These are phyloP conservation scores for Nemania abortiva DNA, from an alignment of 2,329 filamentous ascomycete genomes.

Conservation along the genomic window DNA sequence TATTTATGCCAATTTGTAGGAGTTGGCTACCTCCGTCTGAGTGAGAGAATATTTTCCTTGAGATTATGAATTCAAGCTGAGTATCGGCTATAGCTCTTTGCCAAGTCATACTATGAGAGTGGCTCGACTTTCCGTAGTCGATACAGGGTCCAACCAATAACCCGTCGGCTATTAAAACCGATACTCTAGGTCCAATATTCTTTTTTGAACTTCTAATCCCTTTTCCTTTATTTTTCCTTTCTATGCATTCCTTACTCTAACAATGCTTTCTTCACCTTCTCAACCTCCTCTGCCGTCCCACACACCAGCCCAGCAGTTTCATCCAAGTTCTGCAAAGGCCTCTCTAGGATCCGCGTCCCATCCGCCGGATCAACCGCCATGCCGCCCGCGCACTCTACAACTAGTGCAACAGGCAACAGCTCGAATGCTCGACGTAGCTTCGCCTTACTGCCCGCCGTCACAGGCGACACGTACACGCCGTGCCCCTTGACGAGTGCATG, in stretches of 20 bases:
- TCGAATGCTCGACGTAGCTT: constrained; percentile 72
- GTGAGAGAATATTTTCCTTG: neutral
- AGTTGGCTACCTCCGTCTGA: neutral
- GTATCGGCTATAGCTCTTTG: neutral
- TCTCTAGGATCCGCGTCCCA: constrained; percentile 58
- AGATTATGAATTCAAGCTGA: neutral
- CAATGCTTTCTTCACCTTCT: constrained; percentile 18
- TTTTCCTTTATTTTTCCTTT: neutral
- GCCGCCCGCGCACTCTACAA: constrained; percentile 71
- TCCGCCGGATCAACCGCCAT: constrained; percentile 63
- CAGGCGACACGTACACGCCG: constrained; percentile 70
- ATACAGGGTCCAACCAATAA: neutral
- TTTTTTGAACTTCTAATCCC: neutral
- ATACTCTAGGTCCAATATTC: neutral
- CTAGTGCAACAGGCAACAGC: constrained; percentile 68
- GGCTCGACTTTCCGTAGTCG: neutral
- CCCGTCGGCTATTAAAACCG: neutral
- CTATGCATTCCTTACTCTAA: constrained; percentile 13
- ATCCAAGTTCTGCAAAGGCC: constrained; percentile 56
- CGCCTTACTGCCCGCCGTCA: constrained; percentile 62
- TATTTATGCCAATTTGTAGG: neutral
- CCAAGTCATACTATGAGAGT: neutral
- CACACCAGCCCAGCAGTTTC: constrained; percentile 65
- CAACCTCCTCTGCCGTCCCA: constrained; percentile 54
- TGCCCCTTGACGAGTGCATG: constrained; percentile 72